phyloP scores from a whole-genome alignment of 192 early-diverging fungal species.

The Dispira simplex region DNA sequence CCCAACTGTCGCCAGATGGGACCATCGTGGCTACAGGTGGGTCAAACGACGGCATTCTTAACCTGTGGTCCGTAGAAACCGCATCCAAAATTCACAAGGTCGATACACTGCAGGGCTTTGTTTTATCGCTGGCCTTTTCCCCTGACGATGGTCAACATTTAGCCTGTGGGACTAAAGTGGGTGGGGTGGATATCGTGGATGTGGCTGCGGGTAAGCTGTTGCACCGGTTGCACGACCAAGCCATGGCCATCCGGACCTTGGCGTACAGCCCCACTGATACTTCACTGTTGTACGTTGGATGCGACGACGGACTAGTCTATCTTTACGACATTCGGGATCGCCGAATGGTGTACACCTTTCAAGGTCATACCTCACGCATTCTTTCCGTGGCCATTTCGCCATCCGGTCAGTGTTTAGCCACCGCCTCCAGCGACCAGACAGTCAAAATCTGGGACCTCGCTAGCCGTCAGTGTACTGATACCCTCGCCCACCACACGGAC shows the following conservation, averaged over 20 bases:
- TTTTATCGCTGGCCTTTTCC: constrained; percentile 67
- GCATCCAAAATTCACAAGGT: constrained; percentile 48
- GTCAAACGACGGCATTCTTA: constrained; percentile 53
- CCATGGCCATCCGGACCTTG: constrained; percentile 58
- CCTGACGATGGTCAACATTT: constrained; percentile 51
- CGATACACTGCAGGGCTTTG: constrained; percentile 55
- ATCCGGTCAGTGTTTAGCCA: constrained; percentile 46
- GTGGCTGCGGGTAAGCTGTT: constrained; percentile 48
- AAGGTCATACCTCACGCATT: constrained; percentile 68
- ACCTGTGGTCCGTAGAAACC: constrained; percentile 49
- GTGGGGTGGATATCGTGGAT: constrained; percentile 52
- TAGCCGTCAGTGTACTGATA: constrained; percentile 52
- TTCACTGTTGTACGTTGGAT: constrained; percentile 45
- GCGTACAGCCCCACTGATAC: constrained; percentile 54
- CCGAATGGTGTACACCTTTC: constrained; percentile 54
- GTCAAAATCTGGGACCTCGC: constrained; percentile 76
- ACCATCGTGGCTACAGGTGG: constrained; percentile 53
- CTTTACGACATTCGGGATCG: constrained; percentile 61
- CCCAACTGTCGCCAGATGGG: constrained; percentile 55
- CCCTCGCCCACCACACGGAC: constrained; percentile 59
- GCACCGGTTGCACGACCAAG: constrained; percentile 55
- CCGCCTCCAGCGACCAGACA: constrained; percentile 54
- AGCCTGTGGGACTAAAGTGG: constrained; percentile 61
- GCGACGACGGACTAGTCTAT: constrained; percentile 72
- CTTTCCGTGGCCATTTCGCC: constrained; percentile 50